Conservation (phyloP, 345 rosid species). For the Eucalyptus marginata region DNA sequence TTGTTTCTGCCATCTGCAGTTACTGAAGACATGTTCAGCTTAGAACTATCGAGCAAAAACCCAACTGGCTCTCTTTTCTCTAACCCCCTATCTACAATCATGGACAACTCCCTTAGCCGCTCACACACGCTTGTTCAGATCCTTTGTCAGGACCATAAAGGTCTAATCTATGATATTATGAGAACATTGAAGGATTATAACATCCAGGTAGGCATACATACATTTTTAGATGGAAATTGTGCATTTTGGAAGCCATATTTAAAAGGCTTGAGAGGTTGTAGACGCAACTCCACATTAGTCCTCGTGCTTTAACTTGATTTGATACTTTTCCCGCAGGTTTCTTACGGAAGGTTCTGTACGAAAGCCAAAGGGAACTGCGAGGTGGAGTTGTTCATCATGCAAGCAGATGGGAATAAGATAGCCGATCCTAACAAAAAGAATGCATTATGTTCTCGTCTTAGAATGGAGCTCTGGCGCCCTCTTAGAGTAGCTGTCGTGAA, state of each 20-base stretch:
- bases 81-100: conserved; percentile 14
- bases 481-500: conserved; percentile 67
- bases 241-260: background rate
- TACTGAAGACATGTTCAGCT: conserved; percentile 33
- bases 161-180: conserved; percentile 57
- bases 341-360: conserved; percentile 49
- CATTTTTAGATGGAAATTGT: background rate
- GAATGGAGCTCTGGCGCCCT: conserved; percentile 65
- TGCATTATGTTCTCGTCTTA: conserved; percentile 47
- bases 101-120: conserved; percentile 50
- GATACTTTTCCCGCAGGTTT: conserved; percentile 15
- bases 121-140: conserved; percentile 46
- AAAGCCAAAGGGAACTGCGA: conserved; percentile 30
- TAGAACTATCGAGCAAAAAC: conserved; percentile 20
- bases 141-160: conserved; percentile 58
- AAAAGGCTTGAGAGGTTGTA: background rate
- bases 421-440: conserved; percentile 60
- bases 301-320: background rate
- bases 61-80: conserved; percentile 23
- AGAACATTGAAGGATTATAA: conserved; percentile 60
- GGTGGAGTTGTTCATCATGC: conserved; percentile 51
- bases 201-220: conserved; percentile 27
- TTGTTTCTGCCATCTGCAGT: conserved; percentile 45
- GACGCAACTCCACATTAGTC: background rate
- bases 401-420: conserved; percentile 54